Conservation (phyloP, 805 yeast species). For the Wickerhamomyces rabaulensis region DNA sequence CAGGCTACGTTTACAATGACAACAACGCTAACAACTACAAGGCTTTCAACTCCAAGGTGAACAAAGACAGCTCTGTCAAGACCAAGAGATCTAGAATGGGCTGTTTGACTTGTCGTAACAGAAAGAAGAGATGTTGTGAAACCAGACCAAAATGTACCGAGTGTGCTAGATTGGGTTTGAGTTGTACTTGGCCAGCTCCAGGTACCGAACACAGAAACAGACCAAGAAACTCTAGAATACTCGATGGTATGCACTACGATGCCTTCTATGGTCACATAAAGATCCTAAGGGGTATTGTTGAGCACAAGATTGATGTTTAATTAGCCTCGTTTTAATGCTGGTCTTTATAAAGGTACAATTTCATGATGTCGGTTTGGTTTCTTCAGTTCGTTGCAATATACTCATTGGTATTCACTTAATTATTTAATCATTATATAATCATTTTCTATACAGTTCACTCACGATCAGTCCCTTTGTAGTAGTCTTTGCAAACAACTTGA, state of each 20-base stretch:
- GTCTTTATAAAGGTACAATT: not conserved
- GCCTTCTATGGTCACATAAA: conserved; percentile 53
- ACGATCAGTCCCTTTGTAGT: no score
- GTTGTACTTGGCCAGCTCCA: conserved; percentile 71
- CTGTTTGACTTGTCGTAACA: conserved; percentile 69
- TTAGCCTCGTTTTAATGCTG: not conserved
- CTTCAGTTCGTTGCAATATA: not conserved
- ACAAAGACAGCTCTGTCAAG: conserved; percentile 6
- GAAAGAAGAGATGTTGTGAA: conserved; percentile 80
- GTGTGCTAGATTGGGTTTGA: conserved; percentile 57
- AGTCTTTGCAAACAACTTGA: no score
- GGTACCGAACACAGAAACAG: conserved; percentile 44
- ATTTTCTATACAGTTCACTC: not conserved
- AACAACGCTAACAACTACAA: conserved; percentile 1
- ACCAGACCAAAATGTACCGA: conserved; percentile 60
- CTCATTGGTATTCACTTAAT: not conserved
- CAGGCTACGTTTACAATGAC: conserved; percentile 5
- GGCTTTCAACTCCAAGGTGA: conserved; percentile 1
- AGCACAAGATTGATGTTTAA: conserved; percentile 28
- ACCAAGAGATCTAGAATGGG: conserved; percentile 59
- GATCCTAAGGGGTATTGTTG: conserved; percentile 60
- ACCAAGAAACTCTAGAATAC: conserved; percentile 43
- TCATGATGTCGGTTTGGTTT: not conserved
- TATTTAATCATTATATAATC: not conserved
- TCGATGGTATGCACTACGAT: conserved; percentile 50